These are phyloP conservation scores for Epichloe amarillans DNA, from an alignment of 2,329 filamentous ascomycete genomes.

Conservation along the genomic window DNA sequence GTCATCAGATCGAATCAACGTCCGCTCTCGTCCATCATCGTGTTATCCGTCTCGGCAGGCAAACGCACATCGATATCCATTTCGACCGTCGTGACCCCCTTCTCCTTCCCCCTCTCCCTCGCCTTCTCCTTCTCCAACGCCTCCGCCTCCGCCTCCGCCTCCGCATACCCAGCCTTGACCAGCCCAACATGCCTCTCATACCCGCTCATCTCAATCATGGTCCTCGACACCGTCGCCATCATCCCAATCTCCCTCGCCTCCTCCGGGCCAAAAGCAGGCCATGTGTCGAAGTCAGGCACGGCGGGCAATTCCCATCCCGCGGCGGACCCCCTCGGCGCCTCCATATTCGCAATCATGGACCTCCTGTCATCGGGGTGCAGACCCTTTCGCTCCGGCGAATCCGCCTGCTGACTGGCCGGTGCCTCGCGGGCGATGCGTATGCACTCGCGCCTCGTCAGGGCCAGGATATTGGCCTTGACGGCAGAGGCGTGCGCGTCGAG, in stretches of 20 bases:
- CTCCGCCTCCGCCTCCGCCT: slow-evolving; percentile 11
- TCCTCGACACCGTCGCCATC: slow-evolving; percentile 10
- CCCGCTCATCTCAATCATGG: slow-evolving; percentile 9
- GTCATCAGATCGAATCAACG: no score
- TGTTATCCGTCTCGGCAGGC: not conserved
- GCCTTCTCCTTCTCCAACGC: slow-evolving; percentile 13
- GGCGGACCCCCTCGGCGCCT: slow-evolving; percentile 6
- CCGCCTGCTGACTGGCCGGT: not conserved
- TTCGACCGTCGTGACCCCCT: not conserved
- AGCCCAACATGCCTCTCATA: slow-evolving; percentile 14
- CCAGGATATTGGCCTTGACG: slow-evolving; percentile 18
- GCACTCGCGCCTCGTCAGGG: slow-evolving; percentile 18
- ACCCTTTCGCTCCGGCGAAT: not conserved
- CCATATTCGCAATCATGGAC: slow-evolving; percentile 19
- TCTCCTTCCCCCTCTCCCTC: slow-evolving; percentile 7
- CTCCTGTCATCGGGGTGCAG: slow-evolving; percentile 3
- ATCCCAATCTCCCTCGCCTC: slow-evolving; percentile 12
- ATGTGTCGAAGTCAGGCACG: not conserved
- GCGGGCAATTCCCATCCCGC: not conserved
- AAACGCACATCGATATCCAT: not conserved
- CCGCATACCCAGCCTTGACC: slow-evolving; percentile 9
- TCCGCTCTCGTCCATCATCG: not conserved
- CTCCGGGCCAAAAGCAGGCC: slow-evolving; percentile 6
- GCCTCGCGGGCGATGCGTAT: slow-evolving; percentile 15
- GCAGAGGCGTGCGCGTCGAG: slow-evolving; percentile 14